Percentiles rank a stretch among this genome's conserved stretches.
Evolutionary conservation across 305 asterid species (phyloP).

Genomic region (Euphrasia arctica): DNA sequence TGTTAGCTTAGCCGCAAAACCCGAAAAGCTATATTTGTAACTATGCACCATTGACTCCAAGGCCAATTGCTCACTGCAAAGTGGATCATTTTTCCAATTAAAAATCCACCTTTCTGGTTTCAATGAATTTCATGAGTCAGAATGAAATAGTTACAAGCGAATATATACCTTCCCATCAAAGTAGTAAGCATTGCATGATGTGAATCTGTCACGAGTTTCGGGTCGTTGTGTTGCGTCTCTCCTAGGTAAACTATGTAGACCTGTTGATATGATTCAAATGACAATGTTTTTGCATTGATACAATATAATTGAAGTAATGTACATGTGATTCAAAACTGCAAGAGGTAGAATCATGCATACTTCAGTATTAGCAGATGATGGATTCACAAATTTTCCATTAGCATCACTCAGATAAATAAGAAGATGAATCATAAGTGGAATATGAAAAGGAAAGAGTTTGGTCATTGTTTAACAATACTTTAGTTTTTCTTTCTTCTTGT

Average conservation of each 20-base stretch:
- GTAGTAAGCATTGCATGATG: constrained; percentile 36
- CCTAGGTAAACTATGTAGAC: constrained; percentile 44
- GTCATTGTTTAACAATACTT: constrained; percentile 7
- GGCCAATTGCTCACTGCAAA: constrained; percentile 40
- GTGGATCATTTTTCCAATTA: not conserved
- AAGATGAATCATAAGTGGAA: constrained; percentile 14
- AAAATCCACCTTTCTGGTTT: not conserved
- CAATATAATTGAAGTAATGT: not conserved
- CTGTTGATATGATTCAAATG: constrained; percentile 19
- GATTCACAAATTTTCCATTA: constrained; percentile 8
- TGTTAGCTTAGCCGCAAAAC: constrained; percentile 53
- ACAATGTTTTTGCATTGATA: not conserved
- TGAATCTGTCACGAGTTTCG: constrained; percentile 30
- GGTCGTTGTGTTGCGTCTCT: constrained; percentile 33
- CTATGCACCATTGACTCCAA: constrained; percentile 40
- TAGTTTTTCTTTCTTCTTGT: not conserved
- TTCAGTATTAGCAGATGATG: constrained; percentile 21
- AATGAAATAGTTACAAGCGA: not conserved
- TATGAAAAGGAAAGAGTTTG: constrained; percentile 7
- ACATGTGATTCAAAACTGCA: not conserved
- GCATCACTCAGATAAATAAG: constrained; percentile 15
- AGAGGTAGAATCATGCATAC: constrained; percentile 20
- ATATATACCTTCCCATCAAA: constrained; percentile 32
- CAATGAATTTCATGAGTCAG: not conserved
- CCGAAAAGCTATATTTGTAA: constrained; percentile 56